Conservation (phyloP, 2,329 filamentous ascomycete species). For the Paecilomyces dactylethromorphus region DNA sequence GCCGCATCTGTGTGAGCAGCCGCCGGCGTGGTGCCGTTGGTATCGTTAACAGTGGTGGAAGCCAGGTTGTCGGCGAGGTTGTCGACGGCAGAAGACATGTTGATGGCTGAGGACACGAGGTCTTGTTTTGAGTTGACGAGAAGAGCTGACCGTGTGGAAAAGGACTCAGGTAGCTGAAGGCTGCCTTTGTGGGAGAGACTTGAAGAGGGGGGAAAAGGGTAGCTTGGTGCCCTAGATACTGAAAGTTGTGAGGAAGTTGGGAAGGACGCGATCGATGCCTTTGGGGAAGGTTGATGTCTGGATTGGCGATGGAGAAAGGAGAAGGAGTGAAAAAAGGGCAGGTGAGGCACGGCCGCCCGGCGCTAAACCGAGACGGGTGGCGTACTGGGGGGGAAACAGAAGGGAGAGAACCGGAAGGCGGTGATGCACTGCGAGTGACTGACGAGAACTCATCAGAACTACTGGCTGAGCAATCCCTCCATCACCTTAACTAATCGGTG, state of each 20-base stretch:
- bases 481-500: too few relatives aligned
- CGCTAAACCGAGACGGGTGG: neutral
- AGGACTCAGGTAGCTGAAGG: constrained; percentile 61
- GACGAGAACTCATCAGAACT: too few relatives aligned
- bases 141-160: constrained; percentile 24
- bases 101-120: constrained; percentile 41
- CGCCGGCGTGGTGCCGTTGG: constrained; percentile 53
- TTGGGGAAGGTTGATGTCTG: constrained; percentile 10
- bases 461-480: too few relatives aligned
- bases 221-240: constrained; percentile 82
- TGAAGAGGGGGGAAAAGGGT: constrained; percentile 67
- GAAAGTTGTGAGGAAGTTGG: constrained; percentile 16
- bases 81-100: constrained; percentile 80
- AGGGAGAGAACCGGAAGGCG: too few relatives aligned
- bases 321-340: constrained; percentile 15
- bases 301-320: constrained; percentile 10
- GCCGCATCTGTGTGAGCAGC: constrained; percentile 82
- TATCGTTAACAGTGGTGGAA: constrained; percentile 57
- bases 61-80: constrained; percentile 62
- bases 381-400: neutral
- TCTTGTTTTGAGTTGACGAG: constrained; percentile 5
- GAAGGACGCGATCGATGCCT: constrained; percentile 14
- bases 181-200: constrained; percentile 37
- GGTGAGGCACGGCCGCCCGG: constrained; percentile 6
- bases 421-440: too few relatives aligned